phyloP scores from a whole-genome alignment of 2,329 filamentous ascomycete genomes.

The Fusarium succisae region DNA sequence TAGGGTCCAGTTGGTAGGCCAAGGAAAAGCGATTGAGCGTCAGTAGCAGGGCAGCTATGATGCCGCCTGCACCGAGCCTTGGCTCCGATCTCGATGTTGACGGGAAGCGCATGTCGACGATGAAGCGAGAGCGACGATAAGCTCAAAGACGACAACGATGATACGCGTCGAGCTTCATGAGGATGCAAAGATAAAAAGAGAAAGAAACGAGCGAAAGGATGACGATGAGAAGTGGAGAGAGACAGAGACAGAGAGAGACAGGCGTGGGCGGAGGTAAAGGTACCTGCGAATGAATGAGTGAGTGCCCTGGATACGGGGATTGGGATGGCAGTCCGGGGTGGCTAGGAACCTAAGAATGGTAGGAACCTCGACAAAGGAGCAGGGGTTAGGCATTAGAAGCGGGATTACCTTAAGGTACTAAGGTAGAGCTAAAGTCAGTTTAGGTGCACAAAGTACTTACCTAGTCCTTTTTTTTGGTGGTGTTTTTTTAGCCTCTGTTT shows the following conservation, averaged over 20 bases:
- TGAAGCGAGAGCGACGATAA: constrained; percentile 21
- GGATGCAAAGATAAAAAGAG: constrained; percentile 2
- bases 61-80: constrained; percentile 25
- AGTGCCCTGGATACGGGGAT: background rate
- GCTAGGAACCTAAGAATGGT: constrained; percentile 14
- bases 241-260: background rate
- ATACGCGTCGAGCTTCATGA: constrained; percentile 32
- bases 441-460: background rate
- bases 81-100: constrained; percentile 12
- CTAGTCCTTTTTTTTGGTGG: background rate
- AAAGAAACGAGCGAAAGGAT: constrained; percentile 1
- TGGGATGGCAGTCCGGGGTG: background rate
- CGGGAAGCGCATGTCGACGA: constrained; percentile 34
- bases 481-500: background rate
- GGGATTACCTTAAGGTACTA: background rate
- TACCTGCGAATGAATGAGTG: background rate
- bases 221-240: constrained; percentile 13
- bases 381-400: constrained; percentile 10
- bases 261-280: constrained; percentile 1
- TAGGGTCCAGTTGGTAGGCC: constrained; percentile 51
- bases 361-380: constrained; percentile 10
- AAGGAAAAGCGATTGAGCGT: constrained; percentile 37
- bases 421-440: constrained; percentile 11
- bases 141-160: constrained; percentile 29
- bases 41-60: constrained; percentile 41